Conservation (phyloP, 192 early-diverging fungal species). For the Obelidium mucronatum region DNA sequence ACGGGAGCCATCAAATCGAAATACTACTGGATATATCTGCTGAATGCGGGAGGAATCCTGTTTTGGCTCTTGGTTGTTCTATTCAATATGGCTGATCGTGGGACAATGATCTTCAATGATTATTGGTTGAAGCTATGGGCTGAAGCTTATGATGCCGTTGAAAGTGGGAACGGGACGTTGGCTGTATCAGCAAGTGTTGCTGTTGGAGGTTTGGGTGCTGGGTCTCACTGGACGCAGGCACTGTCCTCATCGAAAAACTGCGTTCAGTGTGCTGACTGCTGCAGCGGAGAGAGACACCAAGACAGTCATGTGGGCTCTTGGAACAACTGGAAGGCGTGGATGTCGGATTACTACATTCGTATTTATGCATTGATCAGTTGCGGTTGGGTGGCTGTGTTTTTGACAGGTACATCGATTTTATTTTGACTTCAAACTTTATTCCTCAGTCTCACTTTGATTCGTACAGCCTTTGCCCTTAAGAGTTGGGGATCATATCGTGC, state of each 20-base stretch:
- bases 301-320: not conserved
- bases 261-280: not conserved
- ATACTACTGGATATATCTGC: slow-evolving; percentile 53
- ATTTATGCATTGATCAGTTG: slow-evolving; percentile 47
- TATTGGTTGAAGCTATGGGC: slow-evolving; percentile 55
- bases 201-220: not conserved
- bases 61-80: slow-evolving; percentile 39
- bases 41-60: slow-evolving; percentile 55
- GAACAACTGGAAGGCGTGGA: not conserved
- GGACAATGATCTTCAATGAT: slow-evolving; percentile 41
- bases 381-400: slow-evolving; percentile 17
- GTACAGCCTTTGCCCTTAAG: slow-evolving; percentile 22
- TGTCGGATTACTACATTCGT: slow-evolving; percentile 41
- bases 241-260: not conserved
- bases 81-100: slow-evolving; percentile 30
- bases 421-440: not conserved
- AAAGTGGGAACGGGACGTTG: slow-evolving; percentile 2
- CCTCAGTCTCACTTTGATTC: not conserved
- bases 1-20: slow-evolving; percentile 50
- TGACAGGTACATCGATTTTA: slow-evolving; percentile 4
- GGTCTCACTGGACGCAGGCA: not conserved
- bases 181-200: not conserved
- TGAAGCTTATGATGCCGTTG: slow-evolving; percentile 37
- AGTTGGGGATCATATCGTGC: slow-evolving; percentile 39
- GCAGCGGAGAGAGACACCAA: not conserved